Base-by-base conservation (phyloP, 768 basidiomycete species). In the Leccinum barrowsii region DNA sequence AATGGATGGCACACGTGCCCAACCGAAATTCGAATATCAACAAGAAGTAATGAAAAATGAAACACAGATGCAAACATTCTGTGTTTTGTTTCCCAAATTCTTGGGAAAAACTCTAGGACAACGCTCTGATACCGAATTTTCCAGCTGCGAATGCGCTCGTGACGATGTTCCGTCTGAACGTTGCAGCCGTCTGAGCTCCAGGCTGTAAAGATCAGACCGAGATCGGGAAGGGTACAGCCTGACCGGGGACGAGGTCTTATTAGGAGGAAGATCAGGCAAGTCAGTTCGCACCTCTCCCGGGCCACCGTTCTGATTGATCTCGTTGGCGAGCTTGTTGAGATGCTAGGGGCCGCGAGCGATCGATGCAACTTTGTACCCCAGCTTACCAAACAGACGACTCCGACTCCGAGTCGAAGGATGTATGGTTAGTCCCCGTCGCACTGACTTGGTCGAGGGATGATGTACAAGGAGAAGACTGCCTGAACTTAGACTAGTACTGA, bases 21-120 rank as follows among this genome's bases (percentile, higher is more conserved):
- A 30, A 30, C 2, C 28, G 7, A 26, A 22, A 22, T 22, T 22
- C 22, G 3, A 24, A 24, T 24, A 0, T 24, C 61, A 59, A 56
- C 24, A 17, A 52, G n/a, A 40, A 7, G 19, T 19, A 5, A 35
- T 22, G 10, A 2, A 13, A 48, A 37, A 28, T 8, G 13, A 19
- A 32, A 42, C n/a, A 1, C 0, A 5, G 24, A 48, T 4, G 61
- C 78, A 52, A 19, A 85, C 89, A 70, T 90, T 52, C 90, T 89
- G 65, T 89, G 65, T 89, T 85, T 42, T 89, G 74, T 69, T 84
- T 84, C 22, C 84, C 83, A 65, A 89, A 90, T 65, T 90, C 88
- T 70, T 89, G 88, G 7, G 83, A 81, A 64, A 90, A 70, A 63
- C 87, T 87, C 73, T 90, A 87, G 0, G 82, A 81, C 49, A 90